Percentiles rank a stretch among this genome's conserved stretches.
These are phyloP conservation scores for Geoglossum glabrum DNA, from an alignment of 495 filamentous ascomycete species.

Conservation along the genomic window DNA sequence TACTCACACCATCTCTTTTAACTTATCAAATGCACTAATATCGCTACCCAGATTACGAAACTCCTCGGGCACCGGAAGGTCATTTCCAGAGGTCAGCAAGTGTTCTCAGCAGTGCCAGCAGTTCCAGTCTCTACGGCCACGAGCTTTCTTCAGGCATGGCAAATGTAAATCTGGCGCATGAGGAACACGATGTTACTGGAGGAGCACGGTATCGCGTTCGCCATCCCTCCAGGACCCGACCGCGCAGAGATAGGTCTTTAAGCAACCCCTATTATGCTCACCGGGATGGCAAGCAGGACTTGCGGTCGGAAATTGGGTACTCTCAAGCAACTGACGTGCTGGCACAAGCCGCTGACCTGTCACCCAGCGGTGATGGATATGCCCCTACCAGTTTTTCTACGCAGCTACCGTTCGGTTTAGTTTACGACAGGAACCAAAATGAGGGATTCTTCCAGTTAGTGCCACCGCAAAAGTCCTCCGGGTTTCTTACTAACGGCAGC, in stretches of 20 bases:
- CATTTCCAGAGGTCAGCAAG: not conserved
- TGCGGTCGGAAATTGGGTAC: not conserved
- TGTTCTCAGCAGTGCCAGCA: not conserved
- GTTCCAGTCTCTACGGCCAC: not conserved
- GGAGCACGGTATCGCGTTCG: not conserved
- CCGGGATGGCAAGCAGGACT: not conserved
- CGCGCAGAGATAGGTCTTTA: not conserved
- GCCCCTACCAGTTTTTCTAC: not conserved
- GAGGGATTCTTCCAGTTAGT: not conserved
- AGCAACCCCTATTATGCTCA: conserved; percentile 1
- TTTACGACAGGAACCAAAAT: not conserved
- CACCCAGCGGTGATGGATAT: not conserved
- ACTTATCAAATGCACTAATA: not conserved
- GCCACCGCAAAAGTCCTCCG: not conserved
- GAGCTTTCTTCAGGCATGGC: not conserved
- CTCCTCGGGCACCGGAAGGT: not conserved
- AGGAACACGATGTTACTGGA: not conserved
- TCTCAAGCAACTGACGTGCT: not conserved
- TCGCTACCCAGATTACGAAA: not conserved
- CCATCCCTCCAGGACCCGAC: not conserved
- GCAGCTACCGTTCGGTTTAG: not conserved
- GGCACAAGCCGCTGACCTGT: not conserved
- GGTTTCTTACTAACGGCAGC: not conserved
- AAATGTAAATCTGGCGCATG: not conserved
- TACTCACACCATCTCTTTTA: not conserved